phyloP scores from a whole-genome alignment of 345 rosid species.

The Populus deltoides region DNA sequence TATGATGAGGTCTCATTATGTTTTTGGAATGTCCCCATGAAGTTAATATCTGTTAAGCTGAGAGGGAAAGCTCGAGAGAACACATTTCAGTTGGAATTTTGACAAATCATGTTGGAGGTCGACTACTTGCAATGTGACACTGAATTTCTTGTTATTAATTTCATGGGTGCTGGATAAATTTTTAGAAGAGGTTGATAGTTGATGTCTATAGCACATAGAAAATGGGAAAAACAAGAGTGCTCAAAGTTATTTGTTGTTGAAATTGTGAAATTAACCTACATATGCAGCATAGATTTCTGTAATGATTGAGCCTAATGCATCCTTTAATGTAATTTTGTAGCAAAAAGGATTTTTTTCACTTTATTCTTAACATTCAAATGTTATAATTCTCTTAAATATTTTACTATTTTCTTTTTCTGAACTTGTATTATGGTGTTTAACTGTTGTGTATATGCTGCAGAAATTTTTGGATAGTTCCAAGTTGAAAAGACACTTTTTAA shows the following conservation, averaged over 20 bases:
- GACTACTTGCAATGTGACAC: too few relatives aligned
- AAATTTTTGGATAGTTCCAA: slow-evolving; percentile 98
- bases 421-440: background rate
- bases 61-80: background rate
- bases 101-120: too few relatives aligned
- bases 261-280: background rate
- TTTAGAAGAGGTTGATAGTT: too few relatives aligned
- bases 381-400: background rate
- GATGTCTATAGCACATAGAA: background rate
- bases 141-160: too few relatives aligned
- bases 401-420: background rate
- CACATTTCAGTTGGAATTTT: too few relatives aligned
- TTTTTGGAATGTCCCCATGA: background rate
- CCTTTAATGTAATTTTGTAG: background rate
- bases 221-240: background rate
- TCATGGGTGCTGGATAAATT: too few relatives aligned
- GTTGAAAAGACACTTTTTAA: slow-evolving; percentile 88
- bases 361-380: background rate
- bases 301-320: background rate
- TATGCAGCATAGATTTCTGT: background rate
- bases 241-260: background rate
- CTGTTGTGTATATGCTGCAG: slow-evolving; percentile 45
- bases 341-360: background rate
- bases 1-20: background rate
- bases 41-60: background rate